Evolutionary conservation across 345 rosid genomes (phyloP), one percentile per base, ranked within the genome.

Genomic region (Microcos paniculata): DNA sequence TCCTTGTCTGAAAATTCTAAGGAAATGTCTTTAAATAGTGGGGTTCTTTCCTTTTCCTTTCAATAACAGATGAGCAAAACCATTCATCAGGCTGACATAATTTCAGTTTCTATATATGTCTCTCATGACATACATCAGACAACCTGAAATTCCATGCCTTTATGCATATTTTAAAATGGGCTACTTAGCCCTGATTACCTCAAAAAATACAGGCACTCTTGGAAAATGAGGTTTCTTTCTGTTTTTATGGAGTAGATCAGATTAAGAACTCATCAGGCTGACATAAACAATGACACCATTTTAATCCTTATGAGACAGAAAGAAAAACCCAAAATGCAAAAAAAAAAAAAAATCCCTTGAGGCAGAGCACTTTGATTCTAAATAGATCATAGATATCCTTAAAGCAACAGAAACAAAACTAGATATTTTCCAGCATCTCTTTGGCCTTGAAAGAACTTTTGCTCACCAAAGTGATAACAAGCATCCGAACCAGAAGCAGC

Each of bases 81-180:
- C 76, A 40, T 72, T 72, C 65, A 72, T 72, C 76, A 58, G 38
- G 65, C 53, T 72, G 42, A 72, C 76, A 58, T 26, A 72, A 58
- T 40, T 26, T 31, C 42, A 62, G 8, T 21, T 33, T 62, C 43
- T 23, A 23, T 56, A 2, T 23, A 46, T 3, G 18, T 33, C 6
- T 62, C 66, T 31, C 1, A 19, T 62, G 67, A 15, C 33, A 58
- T 28, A 58, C 63, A 58, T 59, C n/a, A 14, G 35, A 33, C 46
- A 33, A 19, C 45, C 45, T 18, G 13, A 35, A 62, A 62, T 31
- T 31, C 23, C 65, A 61, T 16, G 42, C 65, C 40, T 61, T 61
- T 0, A 61, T 61, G 13, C 13, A 16, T 31, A 31, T 31, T 61
- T 30, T 31, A 21, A 31, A 18, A 31, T 18, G 42, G 65, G 13